Percentiles rank a stretch among this genome's conserved stretches.
Conservation (phyloP, 208 protist genomes). For the Trypanosoma scelopori region DNA sequence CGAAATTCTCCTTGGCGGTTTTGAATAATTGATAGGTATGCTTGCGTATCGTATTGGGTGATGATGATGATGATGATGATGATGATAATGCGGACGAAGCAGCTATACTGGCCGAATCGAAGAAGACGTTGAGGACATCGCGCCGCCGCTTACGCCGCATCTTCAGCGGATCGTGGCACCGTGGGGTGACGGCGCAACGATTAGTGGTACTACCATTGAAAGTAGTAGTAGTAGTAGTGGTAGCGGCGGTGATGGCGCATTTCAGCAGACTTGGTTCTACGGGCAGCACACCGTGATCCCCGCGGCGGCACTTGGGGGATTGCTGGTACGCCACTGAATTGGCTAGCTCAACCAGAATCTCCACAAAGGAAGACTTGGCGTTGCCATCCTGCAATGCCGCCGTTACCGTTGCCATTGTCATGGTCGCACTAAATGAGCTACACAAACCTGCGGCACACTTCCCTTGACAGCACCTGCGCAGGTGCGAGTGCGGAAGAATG, state of each 20-base stretch:
- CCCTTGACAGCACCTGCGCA: too few relatives aligned
- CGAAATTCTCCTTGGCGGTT: constrained; percentile 25
- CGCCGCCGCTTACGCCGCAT: constrained; percentile 21
- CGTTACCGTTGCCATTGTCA: background rate
- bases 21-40: constrained; percentile 16
- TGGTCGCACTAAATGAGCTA: background rate
- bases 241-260: background rate
- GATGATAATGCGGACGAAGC: constrained; percentile 1
- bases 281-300: background rate
- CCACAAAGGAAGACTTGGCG: constrained; percentile 10
- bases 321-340: background rate
- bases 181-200: too few relatives aligned
- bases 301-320: background rate
- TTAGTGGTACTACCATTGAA: too few relatives aligned
- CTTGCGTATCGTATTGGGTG: constrained; percentile 1
- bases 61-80: constrained; percentile 1
- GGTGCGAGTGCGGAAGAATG: too few relatives aligned
- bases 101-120: constrained; percentile 11
- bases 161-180: background rate
- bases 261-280: background rate
- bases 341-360: constrained; percentile 21
- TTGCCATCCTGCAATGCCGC: background rate
- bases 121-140: constrained; percentile 25
- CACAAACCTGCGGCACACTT: too few relatives aligned
- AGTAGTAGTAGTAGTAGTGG: background rate